Base-by-base conservation (phyloP, 192 early-diverging fungal genomes). In the Funneliformis geosporum region DNA sequence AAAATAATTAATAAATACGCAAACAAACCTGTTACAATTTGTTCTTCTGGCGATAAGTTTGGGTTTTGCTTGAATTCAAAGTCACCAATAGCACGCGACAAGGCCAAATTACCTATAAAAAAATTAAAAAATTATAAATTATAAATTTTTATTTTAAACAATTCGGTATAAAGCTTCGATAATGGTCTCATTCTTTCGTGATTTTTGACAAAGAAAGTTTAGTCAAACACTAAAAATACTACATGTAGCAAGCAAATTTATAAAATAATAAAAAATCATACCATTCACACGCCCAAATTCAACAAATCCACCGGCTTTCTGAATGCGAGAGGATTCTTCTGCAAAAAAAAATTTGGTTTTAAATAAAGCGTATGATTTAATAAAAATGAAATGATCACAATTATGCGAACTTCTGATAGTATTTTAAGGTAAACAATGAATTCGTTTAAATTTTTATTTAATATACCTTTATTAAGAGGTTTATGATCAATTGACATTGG, bases 271-370 rank as follows among this genome's bases (percentile, higher is more conserved):
- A 9, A 21, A 0, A 33, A 55, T 68, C 61, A 77, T 88, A 91
- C 98, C 98, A 86, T 99, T 99, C 61, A 99, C 98, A 75, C 98
- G 92, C 1, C 96, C 96, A 89, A 94, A 98, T 84, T 99, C 97
- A 33, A 99, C 97, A 88, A 97, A 99, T 9, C 97, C 97, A 72
- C 98, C 98, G 44, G 94, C 97, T 5, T 88, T 89, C 60, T 85
- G 85, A 81, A 99, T 99, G 79, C 98, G 93, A 66, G 90, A 81
- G 25, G 89, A 88, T 86, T 99, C 98, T 43, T 83, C 88, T 85
- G 79, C 8, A 46, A 47, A 62, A 27, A 25, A 40, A 43, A 25
- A n/a, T n/a, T n/a, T n/a, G n/a, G n/a, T n/a, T n/a, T n/a, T n/a
- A n/a, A n/a, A n/a, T n/a, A n/a, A n/a, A n/a, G n/a, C n/a, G n/a